A percentile compares a stretch with the other conserved stretches of the same genome.
Evolutionary conservation across 768 basidiomycete species (phyloP).

Genomic region (Hygrocybe coccinea): DNA sequence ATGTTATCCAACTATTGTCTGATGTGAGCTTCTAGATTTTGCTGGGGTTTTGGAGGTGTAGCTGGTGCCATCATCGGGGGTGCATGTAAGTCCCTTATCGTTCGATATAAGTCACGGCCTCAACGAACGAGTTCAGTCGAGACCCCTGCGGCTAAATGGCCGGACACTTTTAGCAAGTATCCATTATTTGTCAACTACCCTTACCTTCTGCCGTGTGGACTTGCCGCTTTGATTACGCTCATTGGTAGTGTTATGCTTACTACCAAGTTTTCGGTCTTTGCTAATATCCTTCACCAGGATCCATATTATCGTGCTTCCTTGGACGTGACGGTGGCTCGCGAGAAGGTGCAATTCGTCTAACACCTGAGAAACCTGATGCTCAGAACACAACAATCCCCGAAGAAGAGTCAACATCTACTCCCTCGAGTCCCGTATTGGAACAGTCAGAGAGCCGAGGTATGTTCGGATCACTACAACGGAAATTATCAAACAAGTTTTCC

Average conservation of each 20-base stretch:
- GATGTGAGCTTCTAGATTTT: slow-evolving; percentile 54
- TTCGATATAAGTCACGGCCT: neutral
- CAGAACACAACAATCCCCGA: slow-evolving; percentile 56
- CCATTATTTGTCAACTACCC: slow-evolving; percentile 75
- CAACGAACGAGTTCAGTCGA: slow-evolving; percentile 53
- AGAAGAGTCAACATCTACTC: slow-evolving; percentile 44
- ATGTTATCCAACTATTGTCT: slow-evolving; percentile 5
- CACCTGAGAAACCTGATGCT: slow-evolving; percentile 61
- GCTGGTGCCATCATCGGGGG: slow-evolving; percentile 84
- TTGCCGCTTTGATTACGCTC: slow-evolving; percentile 74
- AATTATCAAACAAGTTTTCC: slow-evolving; percentile 52
- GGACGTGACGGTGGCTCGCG: slow-evolving; percentile 87
- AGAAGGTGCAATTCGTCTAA: slow-evolving; percentile 77
- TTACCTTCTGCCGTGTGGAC: slow-evolving; percentile 80
- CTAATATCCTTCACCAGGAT: slow-evolving; percentile 44
- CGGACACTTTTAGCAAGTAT: slow-evolving; percentile 59
- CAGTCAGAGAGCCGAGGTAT: slow-evolving; percentile 38
- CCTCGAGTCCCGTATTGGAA: slow-evolving; percentile 43
- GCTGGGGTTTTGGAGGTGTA: slow-evolving; percentile 96
- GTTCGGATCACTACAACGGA: slow-evolving; percentile 41
- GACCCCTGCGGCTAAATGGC: slow-evolving; percentile 84
- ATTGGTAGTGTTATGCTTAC: slow-evolving; percentile 44
- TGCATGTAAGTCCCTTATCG: slow-evolving; percentile 49
- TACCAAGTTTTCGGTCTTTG: slow-evolving; percentile 3
- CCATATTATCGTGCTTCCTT: slow-evolving; percentile 82